Evolutionary conservation across 495 filamentous ascomycete genomes (phyloP).

Genomic region (Penicillium longicatenatum): DNA sequence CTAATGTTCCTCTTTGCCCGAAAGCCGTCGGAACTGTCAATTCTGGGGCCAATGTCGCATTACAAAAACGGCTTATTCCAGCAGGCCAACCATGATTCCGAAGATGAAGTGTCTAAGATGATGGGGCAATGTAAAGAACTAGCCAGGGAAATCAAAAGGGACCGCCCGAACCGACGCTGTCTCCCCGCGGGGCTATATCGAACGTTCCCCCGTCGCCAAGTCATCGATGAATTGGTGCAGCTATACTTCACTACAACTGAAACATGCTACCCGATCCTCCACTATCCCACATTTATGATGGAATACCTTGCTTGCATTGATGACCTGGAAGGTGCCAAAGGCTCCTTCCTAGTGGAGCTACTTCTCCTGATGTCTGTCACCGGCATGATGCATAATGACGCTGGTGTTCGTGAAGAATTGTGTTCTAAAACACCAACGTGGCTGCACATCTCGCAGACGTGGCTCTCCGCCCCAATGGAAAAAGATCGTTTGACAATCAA

Average conservation of each 20-base stretch:
- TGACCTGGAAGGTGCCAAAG: constrained; percentile 31
- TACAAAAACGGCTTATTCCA: constrained; percentile 24
- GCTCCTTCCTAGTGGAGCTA: constrained; percentile 35
- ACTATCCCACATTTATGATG: constrained; percentile 42
- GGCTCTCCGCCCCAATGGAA: constrained; percentile 53
- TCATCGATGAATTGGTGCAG: constrained; percentile 42
- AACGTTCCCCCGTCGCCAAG: constrained; percentile 25
- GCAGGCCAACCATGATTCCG: background rate
- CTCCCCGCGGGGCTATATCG: constrained; percentile 24
- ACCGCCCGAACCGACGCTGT: constrained; percentile 22
- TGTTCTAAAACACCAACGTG: constrained; percentile 38
- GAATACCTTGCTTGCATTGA: constrained; percentile 49
- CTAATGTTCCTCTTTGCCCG: constrained; percentile 12
- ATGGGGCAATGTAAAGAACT: constrained; percentile 28
- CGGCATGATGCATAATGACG: constrained; percentile 33
- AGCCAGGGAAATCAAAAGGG: constrained; percentile 26
- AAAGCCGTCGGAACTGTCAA: constrained; percentile 22
- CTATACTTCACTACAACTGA: constrained; percentile 54
- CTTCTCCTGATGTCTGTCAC: constrained; percentile 51
- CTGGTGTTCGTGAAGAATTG: constrained; percentile 25
- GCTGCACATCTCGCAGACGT: constrained; percentile 51
- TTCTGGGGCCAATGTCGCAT: constrained; percentile 17
- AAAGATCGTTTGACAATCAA: constrained; percentile 47
- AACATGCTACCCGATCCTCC: constrained; percentile 49
- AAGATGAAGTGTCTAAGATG: constrained; percentile 6